A percentile compares a stretch with the other conserved stretches of the same genome.
Conservation (phyloP, 352 stramenopile genomes). For the Phytophthora hibernalis region DNA sequence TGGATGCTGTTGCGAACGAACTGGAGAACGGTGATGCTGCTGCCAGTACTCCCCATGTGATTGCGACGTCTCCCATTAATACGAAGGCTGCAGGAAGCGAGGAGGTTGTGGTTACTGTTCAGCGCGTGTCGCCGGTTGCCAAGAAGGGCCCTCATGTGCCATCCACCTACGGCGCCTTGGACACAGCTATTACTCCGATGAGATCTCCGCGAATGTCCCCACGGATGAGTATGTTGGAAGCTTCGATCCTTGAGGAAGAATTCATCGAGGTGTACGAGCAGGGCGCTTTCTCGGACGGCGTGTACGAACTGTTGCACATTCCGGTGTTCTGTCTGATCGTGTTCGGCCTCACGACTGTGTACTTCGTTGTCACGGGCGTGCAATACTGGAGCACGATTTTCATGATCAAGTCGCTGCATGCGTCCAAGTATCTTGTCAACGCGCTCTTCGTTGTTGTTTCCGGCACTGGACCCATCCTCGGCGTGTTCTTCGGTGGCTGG, state of each 20-base stretch:
- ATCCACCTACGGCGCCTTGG: constrained; percentile 65
- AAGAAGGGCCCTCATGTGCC: constrained; percentile 23
- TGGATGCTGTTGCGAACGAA: constrained; percentile 31
- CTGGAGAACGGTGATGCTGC: constrained; percentile 28
- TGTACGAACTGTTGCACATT: constrained; percentile 69
- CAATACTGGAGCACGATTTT: constrained; percentile 92
- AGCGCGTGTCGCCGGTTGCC: constrained; percentile 28
- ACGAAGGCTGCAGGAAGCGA: constrained; percentile 7
- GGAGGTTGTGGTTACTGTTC: constrained; percentile 24
- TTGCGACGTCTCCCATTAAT: constrained; percentile 33
- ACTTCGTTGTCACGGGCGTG: constrained; percentile 88
- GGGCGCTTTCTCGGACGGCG: constrained; percentile 66
- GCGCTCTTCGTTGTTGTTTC: constrained; percentile 83
- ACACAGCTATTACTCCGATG: constrained; percentile 46
- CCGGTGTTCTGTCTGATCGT: constrained; percentile 85
- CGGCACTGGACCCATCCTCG: constrained; percentile 80
- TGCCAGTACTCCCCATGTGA: constrained; percentile 10
- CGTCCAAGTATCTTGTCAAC: constrained; percentile 86
- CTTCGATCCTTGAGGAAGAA: constrained; percentile 75
- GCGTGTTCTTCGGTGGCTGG: constrained; percentile 85
- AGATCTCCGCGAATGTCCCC: constrained; percentile 53
- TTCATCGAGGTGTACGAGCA: constrained; percentile 79
- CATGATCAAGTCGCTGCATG: constrained; percentile 88
- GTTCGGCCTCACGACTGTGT: constrained; percentile 78
- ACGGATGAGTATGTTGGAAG: constrained; percentile 62